Evolutionary conservation across 2,329 filamentous ascomycete species (phyloP), one percentile per base, ranked within the genome.

Genomic region (Pezicula radicicola): DNA sequence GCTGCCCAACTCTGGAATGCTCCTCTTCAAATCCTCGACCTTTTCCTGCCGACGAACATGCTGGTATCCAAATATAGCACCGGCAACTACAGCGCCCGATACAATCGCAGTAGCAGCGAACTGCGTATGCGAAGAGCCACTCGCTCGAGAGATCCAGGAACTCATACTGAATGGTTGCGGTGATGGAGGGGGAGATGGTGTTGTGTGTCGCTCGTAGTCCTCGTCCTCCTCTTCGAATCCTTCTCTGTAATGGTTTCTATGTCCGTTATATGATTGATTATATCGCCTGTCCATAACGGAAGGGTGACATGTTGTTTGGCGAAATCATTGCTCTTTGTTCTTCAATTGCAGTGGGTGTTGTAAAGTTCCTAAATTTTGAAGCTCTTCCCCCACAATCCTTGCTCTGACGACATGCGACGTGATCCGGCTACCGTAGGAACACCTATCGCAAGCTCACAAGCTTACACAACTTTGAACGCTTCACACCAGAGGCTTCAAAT

Each of bases 61-160:
- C 66, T 88, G 84, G 60, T 83, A 85, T 18, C 81, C 80, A 13
- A 88, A 69, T 30, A 88, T 75, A 7, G 81, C 72, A n/a, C 75
- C 75, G 2, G 83, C 83, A 25, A 80, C 83, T 0, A 83, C 73
- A 8, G 77, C 78, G 16, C 83, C 84, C 0, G 83, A 87, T 13
- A 82, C 71, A 19, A 89, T 74, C 2, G 89, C 89, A 0, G 89
- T 91, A 3, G 85, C 81, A 16, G 84, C 79, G 35, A 94, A 74
- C 67, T 91, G 89, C 6, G 59, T 63, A 21, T 63, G 54, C 19
- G 50, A 55, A 7, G 55, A 59, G 27, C 51, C 51, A 15, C 55
- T 51, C 3, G 59, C 52, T 27, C 60, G 60, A n/a, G 55, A 56
- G 33, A 66, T 50, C 57, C 62, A 65, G 9, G 62, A 63, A 7